Evolutionary conservation across 2,329 filamentous ascomycete species (phyloP).

Genomic region (Phialocephala subalpina): DNA sequence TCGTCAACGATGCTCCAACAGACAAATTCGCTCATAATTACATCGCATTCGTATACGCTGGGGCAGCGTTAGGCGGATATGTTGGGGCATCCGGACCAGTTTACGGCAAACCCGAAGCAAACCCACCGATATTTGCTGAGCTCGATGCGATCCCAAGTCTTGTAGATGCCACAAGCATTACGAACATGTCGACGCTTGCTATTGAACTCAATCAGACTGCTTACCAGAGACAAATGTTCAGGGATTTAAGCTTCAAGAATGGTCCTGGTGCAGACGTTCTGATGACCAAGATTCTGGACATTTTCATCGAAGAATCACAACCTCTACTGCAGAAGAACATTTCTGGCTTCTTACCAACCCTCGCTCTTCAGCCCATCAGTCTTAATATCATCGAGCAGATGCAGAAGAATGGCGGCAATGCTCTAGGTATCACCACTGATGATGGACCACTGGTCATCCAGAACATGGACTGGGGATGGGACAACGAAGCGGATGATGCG

Average conservation of each 20-base stretch:
- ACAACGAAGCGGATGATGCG: conserved; percentile 24
- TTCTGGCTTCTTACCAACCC: conserved; percentile 25
- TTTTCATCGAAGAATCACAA: conserved; percentile 31
- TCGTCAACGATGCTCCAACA: conserved; percentile 26
- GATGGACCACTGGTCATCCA: conserved; percentile 33
- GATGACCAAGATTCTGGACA: conserved; percentile 28
- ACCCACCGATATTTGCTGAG: conserved; percentile 34
- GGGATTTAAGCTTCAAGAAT: conserved; percentile 31
- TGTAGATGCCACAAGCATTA: conserved; percentile 23
- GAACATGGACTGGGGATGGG: conserved; percentile 28
- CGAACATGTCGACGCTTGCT: conserved; percentile 29
- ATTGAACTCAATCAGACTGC: conserved; percentile 30
- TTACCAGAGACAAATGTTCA: conserved; percentile 27
- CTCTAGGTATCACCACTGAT: conserved; percentile 30
- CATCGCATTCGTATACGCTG: conserved; percentile 29
- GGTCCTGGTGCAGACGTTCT: conserved; percentile 18
- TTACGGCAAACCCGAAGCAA: conserved; percentile 33
- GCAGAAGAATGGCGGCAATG: conserved; percentile 35
- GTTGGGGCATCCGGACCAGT: conserved; percentile 19
- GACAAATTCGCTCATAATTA: conserved; percentile 33
- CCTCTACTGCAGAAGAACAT: conserved; percentile 21
- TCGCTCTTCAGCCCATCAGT: conserved; percentile 36
- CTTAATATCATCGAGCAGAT: conserved; percentile 33
- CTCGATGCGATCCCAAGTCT: conserved; percentile 30
- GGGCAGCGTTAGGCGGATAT: conserved; percentile 22